Conservation (phyloP, 768 basidiomycete species). For the Lactarius hatsudake region DNA sequence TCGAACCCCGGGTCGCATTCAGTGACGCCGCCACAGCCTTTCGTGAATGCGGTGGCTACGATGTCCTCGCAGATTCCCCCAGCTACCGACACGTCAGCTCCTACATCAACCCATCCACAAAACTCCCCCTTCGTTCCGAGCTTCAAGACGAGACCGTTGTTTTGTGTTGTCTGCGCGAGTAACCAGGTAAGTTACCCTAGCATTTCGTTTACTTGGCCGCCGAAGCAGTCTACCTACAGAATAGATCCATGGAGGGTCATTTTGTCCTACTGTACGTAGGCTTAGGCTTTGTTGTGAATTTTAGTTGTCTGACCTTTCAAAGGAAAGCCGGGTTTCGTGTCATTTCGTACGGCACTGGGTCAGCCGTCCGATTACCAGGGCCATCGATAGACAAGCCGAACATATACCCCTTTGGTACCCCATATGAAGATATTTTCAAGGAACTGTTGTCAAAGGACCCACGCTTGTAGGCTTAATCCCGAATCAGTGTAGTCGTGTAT, state of each 20-base stretch:
- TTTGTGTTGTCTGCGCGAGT: constrained; percentile 99
- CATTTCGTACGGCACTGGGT: constrained; percentile 93
- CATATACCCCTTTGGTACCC: constrained; percentile 94
- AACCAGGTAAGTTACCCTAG: constrained; percentile 71
- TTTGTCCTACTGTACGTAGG: constrained; percentile 76
- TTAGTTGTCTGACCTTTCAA: constrained; percentile 19
- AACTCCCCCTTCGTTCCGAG: constrained; percentile 8
- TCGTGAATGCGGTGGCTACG: constrained; percentile 25
- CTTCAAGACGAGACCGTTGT: constrained; percentile 74
- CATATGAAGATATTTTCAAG: constrained; percentile 93
- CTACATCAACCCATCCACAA: background rate
- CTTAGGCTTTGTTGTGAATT: background rate
- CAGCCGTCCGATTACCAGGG: constrained; percentile 93
- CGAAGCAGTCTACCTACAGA: constrained; percentile 47
- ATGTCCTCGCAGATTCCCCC: constrained; percentile 19
- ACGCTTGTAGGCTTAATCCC: constrained; percentile 57
- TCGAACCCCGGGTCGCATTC: constrained; percentile 23
- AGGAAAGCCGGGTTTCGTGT: constrained; percentile 92
- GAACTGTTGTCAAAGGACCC: constrained; percentile 83
- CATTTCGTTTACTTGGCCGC: background rate
- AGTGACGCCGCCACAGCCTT: constrained; percentile 28
- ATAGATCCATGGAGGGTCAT: constrained; percentile 98
- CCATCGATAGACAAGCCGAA: constrained; percentile 97
- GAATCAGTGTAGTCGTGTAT: background rate
- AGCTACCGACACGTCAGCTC: constrained; percentile 13